phyloP scores from a whole-genome alignment of 352 stramenopile species.

The Globisporangium spiculum region DNA sequence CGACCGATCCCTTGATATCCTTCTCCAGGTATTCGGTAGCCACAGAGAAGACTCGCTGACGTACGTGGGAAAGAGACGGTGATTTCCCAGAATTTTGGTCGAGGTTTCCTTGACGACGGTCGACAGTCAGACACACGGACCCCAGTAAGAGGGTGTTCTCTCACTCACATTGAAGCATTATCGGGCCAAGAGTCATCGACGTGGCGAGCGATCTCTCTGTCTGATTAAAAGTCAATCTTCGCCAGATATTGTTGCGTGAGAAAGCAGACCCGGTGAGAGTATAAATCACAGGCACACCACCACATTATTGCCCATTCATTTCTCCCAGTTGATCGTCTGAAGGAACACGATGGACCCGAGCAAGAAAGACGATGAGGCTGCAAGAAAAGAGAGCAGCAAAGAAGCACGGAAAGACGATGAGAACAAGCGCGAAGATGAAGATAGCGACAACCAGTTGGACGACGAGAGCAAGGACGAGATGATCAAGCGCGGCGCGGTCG shows the following conservation, averaged over 20 bases:
- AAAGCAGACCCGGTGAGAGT: too few relatives aligned
- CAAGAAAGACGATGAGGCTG: background rate
- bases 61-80: background rate
- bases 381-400: background rate
- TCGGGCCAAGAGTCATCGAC: too few relatives aligned
- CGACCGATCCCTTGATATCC: background rate
- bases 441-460: slow-evolving; percentile 2
- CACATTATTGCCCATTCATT: too few relatives aligned
- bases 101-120: too few relatives aligned
- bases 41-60: background rate
- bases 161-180: too few relatives aligned
- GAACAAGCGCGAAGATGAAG: slow-evolving; percentile 18
- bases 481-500: slow-evolving; percentile 13
- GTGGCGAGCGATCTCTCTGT: too few relatives aligned
- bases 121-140: too few relatives aligned
- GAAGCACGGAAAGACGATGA: background rate
- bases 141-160: too few relatives aligned
- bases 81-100: background rate
- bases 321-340: background rate
- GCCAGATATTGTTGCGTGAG: too few relatives aligned
- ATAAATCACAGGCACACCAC: background rate
- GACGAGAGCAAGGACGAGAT: slow-evolving; percentile 17
- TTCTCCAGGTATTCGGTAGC: background rate
- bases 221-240: too few relatives aligned
- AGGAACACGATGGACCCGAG: background rate